Percentiles rank a stretch among this genome's conserved stretches.
phyloP scores from a whole-genome alignment of 2,329 filamentous ascomycete species.

The Aspergillus ruber region DNA sequence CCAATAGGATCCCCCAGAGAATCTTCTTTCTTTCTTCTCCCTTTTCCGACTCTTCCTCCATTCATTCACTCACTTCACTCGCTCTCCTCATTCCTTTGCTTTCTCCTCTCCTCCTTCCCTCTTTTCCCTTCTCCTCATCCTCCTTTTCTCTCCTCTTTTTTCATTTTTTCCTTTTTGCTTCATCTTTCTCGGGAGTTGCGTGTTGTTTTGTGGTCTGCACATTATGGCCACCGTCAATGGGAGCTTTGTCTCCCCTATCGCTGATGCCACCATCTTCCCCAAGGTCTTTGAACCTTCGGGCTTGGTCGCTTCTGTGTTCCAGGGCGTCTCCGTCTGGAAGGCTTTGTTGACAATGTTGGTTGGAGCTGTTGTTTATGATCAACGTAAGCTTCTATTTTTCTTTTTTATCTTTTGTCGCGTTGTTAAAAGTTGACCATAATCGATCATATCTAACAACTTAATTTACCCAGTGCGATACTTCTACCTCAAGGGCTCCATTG shows the following conservation, averaged over 20 bases:
- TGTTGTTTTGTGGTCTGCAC: constrained; percentile 5
- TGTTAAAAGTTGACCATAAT: constrained; percentile 8
- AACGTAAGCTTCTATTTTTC: constrained; percentile 56
- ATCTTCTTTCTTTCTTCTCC: constrained; percentile 2
- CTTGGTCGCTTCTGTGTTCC: constrained; percentile 50
- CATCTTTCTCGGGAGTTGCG: constrained; percentile 1
- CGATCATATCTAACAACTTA: constrained; percentile 1
- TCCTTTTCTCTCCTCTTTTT: constrained; percentile 4
- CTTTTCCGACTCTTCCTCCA: constrained; percentile 1
- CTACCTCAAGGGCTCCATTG: constrained; percentile 67
- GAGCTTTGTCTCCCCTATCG: constrained; percentile 64
- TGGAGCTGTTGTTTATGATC: constrained; percentile 75
- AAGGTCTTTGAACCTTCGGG: constrained; percentile 43
- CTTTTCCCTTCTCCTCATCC: constrained; percentile 9
- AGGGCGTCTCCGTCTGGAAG: constrained; percentile 58
- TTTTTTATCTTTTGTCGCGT: constrained; percentile 1
- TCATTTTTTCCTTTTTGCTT: constrained; percentile 4
- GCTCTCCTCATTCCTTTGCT: constrained; percentile 1
- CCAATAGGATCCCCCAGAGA: too few relatives aligned
- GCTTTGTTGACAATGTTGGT: constrained; percentile 65
- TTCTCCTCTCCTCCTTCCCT: constrained; percentile 5
- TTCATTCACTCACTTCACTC: constrained; percentile 1
- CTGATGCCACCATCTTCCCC: constrained; percentile 54
- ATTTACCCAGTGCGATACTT: constrained; percentile 62
- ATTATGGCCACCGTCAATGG: constrained; percentile 51